These are phyloP conservation scores for Vaccinium vitisidaea DNA, from an alignment of 148 eudicot genomes.

Conservation along the genomic window DNA sequence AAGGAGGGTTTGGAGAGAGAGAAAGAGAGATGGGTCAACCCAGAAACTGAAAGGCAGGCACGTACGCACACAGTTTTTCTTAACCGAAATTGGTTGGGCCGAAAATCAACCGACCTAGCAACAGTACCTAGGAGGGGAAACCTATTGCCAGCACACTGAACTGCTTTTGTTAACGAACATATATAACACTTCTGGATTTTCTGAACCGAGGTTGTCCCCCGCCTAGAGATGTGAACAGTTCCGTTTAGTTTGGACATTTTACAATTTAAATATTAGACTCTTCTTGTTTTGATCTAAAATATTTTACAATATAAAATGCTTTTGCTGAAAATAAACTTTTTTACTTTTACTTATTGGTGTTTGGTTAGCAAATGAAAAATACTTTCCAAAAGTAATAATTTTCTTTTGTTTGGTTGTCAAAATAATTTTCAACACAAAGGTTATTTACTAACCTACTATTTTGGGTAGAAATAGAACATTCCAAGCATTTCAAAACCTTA, in stretches of 20 bases:
- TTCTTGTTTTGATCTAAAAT: too few relatives aligned
- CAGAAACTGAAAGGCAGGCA: not conserved
- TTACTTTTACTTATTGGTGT: too few relatives aligned
- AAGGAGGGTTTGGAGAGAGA: not conserved
- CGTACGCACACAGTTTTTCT: conserved; percentile 13
- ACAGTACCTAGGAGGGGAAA: not conserved
- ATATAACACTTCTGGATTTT: not conserved
- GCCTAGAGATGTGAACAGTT: not conserved
- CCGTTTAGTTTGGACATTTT: too few relatives aligned
- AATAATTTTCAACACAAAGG: too few relatives aligned
- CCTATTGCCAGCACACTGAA: not conserved
- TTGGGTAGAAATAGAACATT: too few relatives aligned
- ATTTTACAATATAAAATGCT: too few relatives aligned
- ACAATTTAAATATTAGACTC: not conserved
- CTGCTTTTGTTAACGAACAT: not conserved
- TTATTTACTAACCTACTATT: too few relatives aligned
- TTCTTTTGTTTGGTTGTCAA: too few relatives aligned
- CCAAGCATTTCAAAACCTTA: too few relatives aligned
- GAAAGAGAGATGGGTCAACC: not conserved
- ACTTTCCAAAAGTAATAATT: too few relatives aligned
- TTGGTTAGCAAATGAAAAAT: too few relatives aligned
- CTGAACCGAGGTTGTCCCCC: not conserved
- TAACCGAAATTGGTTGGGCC: conserved; percentile 13
- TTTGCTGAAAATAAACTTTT: too few relatives aligned
- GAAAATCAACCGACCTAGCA: not conserved